phyloP scores from a whole-genome alignment of 2,329 filamentous ascomycete genomes.

The Verticillium dahliae region DNA sequence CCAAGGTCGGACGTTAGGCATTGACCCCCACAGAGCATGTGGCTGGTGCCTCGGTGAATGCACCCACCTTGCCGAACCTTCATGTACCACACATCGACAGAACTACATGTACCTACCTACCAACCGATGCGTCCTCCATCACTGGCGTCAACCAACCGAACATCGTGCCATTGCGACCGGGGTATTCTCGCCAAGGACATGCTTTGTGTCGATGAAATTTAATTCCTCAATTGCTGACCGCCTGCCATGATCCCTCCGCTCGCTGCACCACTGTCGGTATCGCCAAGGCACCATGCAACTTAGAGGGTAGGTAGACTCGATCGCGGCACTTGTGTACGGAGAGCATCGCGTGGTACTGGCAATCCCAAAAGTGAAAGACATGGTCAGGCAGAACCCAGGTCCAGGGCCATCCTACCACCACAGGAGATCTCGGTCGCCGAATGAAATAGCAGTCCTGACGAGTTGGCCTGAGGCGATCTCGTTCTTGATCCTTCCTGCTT shows the following conservation, averaged over 20 bases:
- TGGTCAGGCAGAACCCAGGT: not conserved
- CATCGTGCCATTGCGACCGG: not conserved
- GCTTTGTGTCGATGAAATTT: not conserved
- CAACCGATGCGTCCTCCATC: not conserved
- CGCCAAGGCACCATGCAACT: not conserved
- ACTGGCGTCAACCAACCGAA: not conserved
- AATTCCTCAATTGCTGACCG: not conserved
- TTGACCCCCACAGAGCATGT: not conserved
- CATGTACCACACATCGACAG: too few relatives aligned
- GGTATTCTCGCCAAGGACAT: not conserved
- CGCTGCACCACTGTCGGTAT: not conserved
- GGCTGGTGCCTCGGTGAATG: not conserved
- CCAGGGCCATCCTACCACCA: not conserved
- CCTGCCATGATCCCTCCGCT: not conserved
- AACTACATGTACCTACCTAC: too few relatives aligned
- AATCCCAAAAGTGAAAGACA: not conserved
- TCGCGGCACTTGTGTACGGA: not conserved
- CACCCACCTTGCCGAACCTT: not conserved
- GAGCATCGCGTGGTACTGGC: not conserved
- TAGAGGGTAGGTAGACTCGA: not conserved
- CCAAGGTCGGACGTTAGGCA: not conserved
- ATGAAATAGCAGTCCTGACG: not conserved
- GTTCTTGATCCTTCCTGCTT: not conserved
- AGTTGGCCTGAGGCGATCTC: not conserved
- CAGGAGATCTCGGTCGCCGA: not conserved